phyloP scores from a whole-genome alignment of 2,329 filamentous ascomycete species.

The Trichophyton simii region DNA sequence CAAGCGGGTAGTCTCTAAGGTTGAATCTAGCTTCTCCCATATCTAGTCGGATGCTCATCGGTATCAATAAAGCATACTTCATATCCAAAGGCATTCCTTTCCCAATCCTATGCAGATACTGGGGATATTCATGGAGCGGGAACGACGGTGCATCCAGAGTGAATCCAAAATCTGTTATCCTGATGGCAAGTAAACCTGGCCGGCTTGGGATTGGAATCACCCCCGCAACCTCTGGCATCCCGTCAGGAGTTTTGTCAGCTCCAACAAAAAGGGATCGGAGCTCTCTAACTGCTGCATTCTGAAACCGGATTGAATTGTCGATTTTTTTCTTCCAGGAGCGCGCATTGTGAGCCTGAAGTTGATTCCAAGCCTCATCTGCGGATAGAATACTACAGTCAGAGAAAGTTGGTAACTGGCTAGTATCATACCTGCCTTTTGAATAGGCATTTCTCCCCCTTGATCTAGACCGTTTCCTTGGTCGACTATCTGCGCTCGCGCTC shows the following conservation, averaged over 20 bases:
- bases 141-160: constrained; percentile 88
- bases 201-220: constrained; percentile 76
- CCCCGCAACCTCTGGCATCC: constrained; percentile 68
- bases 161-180: constrained; percentile 75
- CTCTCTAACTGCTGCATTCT: constrained; percentile 63
- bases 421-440: constrained; percentile 53
- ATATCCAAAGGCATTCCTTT: constrained; percentile 92
- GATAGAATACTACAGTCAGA: constrained; percentile 60
- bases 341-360: constrained; percentile 67
- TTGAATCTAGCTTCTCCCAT: constrained; percentile 84
- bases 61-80: constrained; percentile 77
- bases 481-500: constrained; percentile 46
- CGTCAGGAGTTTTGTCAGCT: constrained; percentile 64
- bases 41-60: constrained; percentile 76
- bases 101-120: constrained; percentile 78
- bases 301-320: constrained; percentile 57
- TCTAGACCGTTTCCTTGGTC: constrained; percentile 20
- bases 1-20: constrained; percentile 84
- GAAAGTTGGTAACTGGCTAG: constrained; percentile 60
- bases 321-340: constrained; percentile 89
- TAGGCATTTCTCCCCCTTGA: constrained; percentile 26
- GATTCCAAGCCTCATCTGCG: constrained; percentile 61
- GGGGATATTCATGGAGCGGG: constrained; percentile 63
- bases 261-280: constrained; percentile 72
- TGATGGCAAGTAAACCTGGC: constrained; percentile 66